Percentiles rank a stretch among this genome's conserved stretches.
Evolutionary conservation across 176 grass and related monocot genomes (phyloP).

Genomic region (Raddia guianensis): DNA sequence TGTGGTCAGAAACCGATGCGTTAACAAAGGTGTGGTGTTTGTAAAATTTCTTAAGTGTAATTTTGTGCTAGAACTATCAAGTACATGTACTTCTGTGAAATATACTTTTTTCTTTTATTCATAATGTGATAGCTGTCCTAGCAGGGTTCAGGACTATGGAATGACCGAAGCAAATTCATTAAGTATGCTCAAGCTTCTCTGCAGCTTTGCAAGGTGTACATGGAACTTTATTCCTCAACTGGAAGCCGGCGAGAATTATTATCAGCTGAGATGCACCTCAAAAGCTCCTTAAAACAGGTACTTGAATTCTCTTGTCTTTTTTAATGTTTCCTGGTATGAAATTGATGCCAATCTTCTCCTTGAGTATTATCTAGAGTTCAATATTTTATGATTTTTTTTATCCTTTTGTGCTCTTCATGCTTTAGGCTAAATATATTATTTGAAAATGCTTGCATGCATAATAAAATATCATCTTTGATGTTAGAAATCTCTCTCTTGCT

Average conservation of each 20-base stretch:
- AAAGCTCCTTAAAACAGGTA: constrained; percentile 88
- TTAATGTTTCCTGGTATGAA: constrained; percentile 25
- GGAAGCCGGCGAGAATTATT: constrained; percentile 68
- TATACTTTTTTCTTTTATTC: neutral
- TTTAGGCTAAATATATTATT: constrained; percentile 7
- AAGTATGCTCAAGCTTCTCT: constrained; percentile 79
- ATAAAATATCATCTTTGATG: neutral
- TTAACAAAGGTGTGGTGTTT: neutral
- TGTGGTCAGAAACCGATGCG: neutral
- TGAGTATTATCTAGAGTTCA: neutral
- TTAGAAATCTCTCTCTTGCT: neutral
- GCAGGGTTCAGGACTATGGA: constrained; percentile 87
- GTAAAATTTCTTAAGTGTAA: neutral
- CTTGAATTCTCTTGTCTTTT: neutral
- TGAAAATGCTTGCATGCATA: neutral
- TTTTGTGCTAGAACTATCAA: neutral
- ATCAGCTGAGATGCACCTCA: constrained; percentile 81
- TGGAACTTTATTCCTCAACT: constrained; percentile 74
- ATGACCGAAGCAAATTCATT: constrained; percentile 64
- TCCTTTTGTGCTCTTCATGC: neutral
- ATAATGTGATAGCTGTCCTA: constrained; percentile 16
- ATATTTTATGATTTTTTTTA: neutral
- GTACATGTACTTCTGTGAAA: too few relatives aligned
- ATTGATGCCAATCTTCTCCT: neutral
- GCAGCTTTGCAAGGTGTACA: constrained; percentile 74